phyloP scores from a whole-genome alignment of 805 yeast genomes.

The Starmerella bombicola region DNA sequence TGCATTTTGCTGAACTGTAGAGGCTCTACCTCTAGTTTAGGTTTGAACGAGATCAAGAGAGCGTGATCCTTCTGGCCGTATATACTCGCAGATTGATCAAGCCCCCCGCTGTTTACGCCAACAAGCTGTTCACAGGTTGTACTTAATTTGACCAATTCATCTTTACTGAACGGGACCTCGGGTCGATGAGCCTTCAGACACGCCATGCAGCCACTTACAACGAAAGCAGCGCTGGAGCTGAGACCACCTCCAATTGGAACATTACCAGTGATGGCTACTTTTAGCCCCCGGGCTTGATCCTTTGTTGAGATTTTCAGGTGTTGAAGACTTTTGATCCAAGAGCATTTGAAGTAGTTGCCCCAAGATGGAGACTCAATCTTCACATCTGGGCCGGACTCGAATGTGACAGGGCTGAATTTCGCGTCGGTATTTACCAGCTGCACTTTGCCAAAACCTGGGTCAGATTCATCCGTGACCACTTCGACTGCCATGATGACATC shows the following conservation, averaged over 20 bases:
- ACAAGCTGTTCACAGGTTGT: constrained; percentile 57
- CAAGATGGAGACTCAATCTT: constrained; percentile 44
- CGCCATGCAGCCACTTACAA: constrained; percentile 50
- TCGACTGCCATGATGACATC: constrained; percentile 44
- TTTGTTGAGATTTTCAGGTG: constrained; percentile 30
- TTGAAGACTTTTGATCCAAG: constrained; percentile 46
- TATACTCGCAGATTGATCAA: constrained; percentile 65
- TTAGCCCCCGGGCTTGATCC: constrained; percentile 32
- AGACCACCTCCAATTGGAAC: constrained; percentile 67
- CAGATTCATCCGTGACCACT: constrained; percentile 18
- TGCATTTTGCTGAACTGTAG: constrained; percentile 40
- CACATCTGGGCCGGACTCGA: constrained; percentile 23
- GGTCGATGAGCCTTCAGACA: constrained; percentile 37
- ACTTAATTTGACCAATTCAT: constrained; percentile 46
- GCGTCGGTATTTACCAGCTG: constrained; percentile 30
- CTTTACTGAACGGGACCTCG: constrained; percentile 34
- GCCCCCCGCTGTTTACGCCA: constrained; percentile 68
- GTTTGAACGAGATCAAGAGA: constrained; percentile 48
- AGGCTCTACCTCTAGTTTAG: constrained; percentile 43
- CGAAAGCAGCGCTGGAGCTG: constrained; percentile 60
- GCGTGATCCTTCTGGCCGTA: constrained; percentile 50
- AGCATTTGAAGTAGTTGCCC: constrained; percentile 61
- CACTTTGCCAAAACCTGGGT: constrained; percentile 20
- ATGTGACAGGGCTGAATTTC: constrained; percentile 20
- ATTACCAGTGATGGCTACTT: constrained; percentile 45